Percentiles rank a stretch among this genome's conserved stretches.
Evolutionary conservation across 202 grass and related monocot species (phyloP).

Genomic region (Brachypodium distachyon): DNA sequence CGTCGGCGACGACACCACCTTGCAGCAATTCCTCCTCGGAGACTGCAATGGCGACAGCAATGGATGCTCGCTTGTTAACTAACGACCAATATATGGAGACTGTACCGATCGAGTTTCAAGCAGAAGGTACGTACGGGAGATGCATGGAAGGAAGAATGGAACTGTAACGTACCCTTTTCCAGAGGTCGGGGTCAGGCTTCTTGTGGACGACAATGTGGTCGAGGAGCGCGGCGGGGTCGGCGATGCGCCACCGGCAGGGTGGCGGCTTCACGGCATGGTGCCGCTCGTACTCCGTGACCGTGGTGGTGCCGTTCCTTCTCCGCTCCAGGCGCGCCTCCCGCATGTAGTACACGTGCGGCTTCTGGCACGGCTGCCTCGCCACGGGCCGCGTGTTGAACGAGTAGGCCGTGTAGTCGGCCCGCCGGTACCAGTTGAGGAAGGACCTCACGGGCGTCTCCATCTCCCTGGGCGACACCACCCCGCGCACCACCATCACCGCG

Average conservation of each 20-base stretch:
- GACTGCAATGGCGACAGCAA: slow-evolving; percentile 36
- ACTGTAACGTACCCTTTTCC: slow-evolving; percentile 35
- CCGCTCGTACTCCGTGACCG: slow-evolving; percentile 74
- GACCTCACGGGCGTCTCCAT: slow-evolving; percentile 77
- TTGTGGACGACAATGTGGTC: slow-evolving; percentile 63
- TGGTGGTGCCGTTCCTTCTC: slow-evolving; percentile 33
- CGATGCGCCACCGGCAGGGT: slow-evolving; percentile 48
- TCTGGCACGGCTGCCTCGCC: slow-evolving; percentile 84
- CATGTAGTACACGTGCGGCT: slow-evolving; percentile 81
- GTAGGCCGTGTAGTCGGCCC: slow-evolving; percentile 83
- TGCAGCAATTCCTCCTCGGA: slow-evolving; percentile 94
- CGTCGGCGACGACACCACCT: slow-evolving; percentile 54
- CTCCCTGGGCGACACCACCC: slow-evolving; percentile 76
- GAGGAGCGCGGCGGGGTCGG: slow-evolving; percentile 34
- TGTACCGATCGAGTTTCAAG: not conserved
- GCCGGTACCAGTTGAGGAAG: slow-evolving; percentile 87
- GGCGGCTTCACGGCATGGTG: slow-evolving; percentile 49
- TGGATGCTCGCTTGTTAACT: not conserved
- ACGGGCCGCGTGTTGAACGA: slow-evolving; percentile 85
- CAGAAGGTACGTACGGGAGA: too few species aligned
- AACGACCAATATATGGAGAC: not conserved
- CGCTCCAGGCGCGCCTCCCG: slow-evolving; percentile 39
- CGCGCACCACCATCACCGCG: slow-evolving; percentile 60
- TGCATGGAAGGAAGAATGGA: not conserved
- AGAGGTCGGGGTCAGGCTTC: slow-evolving; percentile 63